A percentile compares a stretch with the other conserved stretches of the same genome.
These are phyloP conservation scores for Oryza officinalis DNA, from an alignment of 176 grass and related monocot species.

Conservation along the genomic window DNA sequence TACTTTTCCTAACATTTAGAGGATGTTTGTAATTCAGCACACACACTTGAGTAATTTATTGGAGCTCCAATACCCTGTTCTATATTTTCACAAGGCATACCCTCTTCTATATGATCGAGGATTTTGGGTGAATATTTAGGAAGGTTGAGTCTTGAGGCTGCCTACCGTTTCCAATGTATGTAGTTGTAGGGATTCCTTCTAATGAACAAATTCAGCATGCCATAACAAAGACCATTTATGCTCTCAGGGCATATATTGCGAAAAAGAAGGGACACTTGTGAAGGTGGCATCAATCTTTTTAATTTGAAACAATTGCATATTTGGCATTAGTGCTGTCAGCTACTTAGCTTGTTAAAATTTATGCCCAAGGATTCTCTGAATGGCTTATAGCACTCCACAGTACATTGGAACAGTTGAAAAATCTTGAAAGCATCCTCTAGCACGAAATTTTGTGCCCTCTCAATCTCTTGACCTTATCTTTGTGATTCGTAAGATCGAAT, in stretches of 20 bases:
- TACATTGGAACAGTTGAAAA: conserved; percentile 1
- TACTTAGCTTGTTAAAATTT: background rate
- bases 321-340: background rate
- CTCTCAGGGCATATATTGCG: background rate
- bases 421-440: background rate
- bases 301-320: too few relatives aligned
- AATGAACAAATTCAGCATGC: background rate
- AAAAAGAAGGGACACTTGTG: background rate
- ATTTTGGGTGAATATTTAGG: background rate
- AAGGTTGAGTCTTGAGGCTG: background rate
- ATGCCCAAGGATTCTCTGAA: background rate
- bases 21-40: background rate
- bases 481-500: background rate
- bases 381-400: background rate
- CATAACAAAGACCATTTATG: background rate
- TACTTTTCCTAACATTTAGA: background rate
- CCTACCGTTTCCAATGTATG: background rate
- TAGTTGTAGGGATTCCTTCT: background rate
- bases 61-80: background rate
- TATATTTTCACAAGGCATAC: background rate
- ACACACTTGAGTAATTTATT: background rate
- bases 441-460: background rate
- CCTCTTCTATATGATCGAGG: background rate
- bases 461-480: background rate
- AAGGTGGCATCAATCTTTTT: background rate